Base-by-base conservation (phyloP, 2,329 filamentous ascomycete species). In the Trichoderma harzianum region DNA sequence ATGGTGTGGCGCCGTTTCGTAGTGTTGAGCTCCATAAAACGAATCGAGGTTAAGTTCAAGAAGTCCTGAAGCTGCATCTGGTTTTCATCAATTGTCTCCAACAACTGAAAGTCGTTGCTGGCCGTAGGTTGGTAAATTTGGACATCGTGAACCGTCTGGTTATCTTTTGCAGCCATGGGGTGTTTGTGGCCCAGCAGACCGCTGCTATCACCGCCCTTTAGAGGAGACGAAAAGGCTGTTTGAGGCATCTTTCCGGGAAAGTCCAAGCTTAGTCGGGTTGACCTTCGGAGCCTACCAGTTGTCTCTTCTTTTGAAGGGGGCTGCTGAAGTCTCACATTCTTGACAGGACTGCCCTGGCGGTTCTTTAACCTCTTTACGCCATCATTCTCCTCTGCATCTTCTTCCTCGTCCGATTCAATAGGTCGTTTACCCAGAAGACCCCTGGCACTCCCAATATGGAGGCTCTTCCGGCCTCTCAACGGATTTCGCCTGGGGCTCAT, bases 11-110 rank as follows among this genome's bases (percentile, higher is more conserved):
- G 89, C 75, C 95, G 88, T 80, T 98, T 98, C 1, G 95, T 98
- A 0, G 95, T 97, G n/a, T 92, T 97, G 64, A 99, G 86, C 79
- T 99, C 96, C 93, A 99, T 98, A 83, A 99, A 99, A 69, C 95
- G 93, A 77, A 99, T 97, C 72, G 93, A 97, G 3, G 95, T 98
- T 90, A 97, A 91, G 74, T 97, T 93, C 58, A 99, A 84, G 82
- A 99, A 99, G 68, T 97, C 93, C 76, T 97, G 94, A 3, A 99
- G 86, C 60, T 95, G 92, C 69, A 97, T 94, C 26, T 86, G 87
- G 30, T 91, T 78, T 24, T 87, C 86, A 14, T 84, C 80, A 24
- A 85, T 85, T n/a, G 89, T 86, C 7, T 83, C 80, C 65, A 85
- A 82, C 28, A 83, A 76, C 57, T 86, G 81, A 2, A 77, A 78